A percentile compares a stretch with the other conserved stretches of the same genome.
Conservation (phyloP, 179 eudicot genomes). For the Pouteria campechiana region DNA sequence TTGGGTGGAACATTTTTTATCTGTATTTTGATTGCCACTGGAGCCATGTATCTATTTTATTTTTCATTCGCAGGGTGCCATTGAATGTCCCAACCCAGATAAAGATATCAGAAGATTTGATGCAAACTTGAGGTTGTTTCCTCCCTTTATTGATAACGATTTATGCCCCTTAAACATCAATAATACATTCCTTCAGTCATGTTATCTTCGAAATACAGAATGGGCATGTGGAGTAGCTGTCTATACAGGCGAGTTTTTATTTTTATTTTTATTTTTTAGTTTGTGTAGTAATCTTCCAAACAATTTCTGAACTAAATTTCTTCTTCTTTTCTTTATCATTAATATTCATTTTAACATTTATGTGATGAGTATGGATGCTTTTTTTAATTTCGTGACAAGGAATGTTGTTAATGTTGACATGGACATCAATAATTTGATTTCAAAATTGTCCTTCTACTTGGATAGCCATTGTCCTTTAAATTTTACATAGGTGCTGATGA, state of each 20-base stretch:
- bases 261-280: too few species aligned
- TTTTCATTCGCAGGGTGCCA: conserved; percentile 63
- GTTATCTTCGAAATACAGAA: conserved; percentile 94
- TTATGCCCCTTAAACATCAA: conserved; percentile 80
- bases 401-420: too few species aligned
- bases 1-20: not conserved
- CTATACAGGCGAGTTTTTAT: conserved; percentile 62
- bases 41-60: conserved; percentile 6
- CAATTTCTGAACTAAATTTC: too few species aligned
- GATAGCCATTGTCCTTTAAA: too few species aligned
- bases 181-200: conserved; percentile 92
- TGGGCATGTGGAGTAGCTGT: conserved; percentile 99
- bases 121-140: conserved; percentile 90
- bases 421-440: too few species aligned
- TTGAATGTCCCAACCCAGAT: conserved; percentile 91
- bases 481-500: too few species aligned
- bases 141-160: conserved; percentile 95
- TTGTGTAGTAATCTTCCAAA: too few species aligned
- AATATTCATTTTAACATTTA: too few species aligned
- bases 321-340: too few species aligned
- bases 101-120: conserved; percentile 91
- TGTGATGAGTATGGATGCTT: too few species aligned
- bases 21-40: not conserved
- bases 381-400: too few species aligned
- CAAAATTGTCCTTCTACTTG: too few species aligned